Base-by-base conservation (phyloP, 257 asterid genomes). In the Solanum virginianum region DNA sequence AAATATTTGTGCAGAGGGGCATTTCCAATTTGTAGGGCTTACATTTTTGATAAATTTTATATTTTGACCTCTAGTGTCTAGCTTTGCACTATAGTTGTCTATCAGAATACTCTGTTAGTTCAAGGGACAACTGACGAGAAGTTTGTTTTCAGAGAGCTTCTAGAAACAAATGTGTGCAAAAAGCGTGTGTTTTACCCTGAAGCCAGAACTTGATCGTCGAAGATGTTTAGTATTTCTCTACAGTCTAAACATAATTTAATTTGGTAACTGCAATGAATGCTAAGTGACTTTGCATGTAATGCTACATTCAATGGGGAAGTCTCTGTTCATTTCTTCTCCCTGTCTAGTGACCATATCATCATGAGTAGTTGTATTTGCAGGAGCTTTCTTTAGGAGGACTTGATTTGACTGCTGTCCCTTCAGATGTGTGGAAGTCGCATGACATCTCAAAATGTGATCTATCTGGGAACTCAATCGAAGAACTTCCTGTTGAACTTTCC, bases 391-490 rank as follows among this genome's bases (percentile, higher is more conserved):
- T 96, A 85, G 90, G 87, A 59, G 93, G 95, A 81, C 70, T 91
- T 86, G 88, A 92, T 82, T 90, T 96, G 91, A 85, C 74, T 86
- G 91, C 88, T 83, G 91, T 96, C 81, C 99, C 99, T 54, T 87
- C 97, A 54, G 98, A 96, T 39, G 91, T 91, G 79, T 95, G 95
- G 98, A 93, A 92, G 83, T 91, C 94, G 1, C 88, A 85, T 24
- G 94, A 94, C 55, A 83, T 95, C 87, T 91, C 94, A 9, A 95
- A 95, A 90, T 89, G 95, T 86, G 88, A 96, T 91, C 96, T 96
- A 80, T 91, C 98, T 2, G 93, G 89, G 82, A 95, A 94, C 88
- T 92, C 92, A 47, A 93, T 96, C 68, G 96, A 92, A 90, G 97
- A 93, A 85, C 89, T 95, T 79, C 98, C 99, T n/a, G 16, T 60